Conservation (phyloP, 371 early-diverging fungal genomes). For the Syncephalastrum racemosum region DNA sequence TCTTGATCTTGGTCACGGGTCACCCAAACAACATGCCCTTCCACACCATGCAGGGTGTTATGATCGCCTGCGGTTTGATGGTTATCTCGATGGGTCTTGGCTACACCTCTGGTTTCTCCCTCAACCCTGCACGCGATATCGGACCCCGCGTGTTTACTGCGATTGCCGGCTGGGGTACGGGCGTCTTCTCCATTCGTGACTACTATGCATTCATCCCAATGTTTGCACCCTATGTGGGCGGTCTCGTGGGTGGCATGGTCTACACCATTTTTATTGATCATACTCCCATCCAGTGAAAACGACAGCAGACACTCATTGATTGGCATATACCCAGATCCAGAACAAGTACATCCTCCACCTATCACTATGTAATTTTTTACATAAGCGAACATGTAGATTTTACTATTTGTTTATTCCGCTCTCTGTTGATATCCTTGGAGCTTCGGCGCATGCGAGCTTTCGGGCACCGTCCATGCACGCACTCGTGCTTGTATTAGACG, state of each 20-base stretch:
- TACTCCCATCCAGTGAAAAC: not conserved
- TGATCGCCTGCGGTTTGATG: conserved; percentile 61
- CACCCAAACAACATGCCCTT: conserved; percentile 73
- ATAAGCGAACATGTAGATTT: too few species aligned
- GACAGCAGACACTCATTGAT: too few species aligned
- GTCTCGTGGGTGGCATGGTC: conserved; percentile 64
- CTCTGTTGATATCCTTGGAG: too few species aligned
- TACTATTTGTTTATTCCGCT: too few species aligned
- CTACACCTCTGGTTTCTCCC: conserved; percentile 74
- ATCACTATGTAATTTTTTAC: too few species aligned
- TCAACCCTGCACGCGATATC: conserved; percentile 91
- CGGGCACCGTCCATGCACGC: too few species aligned
- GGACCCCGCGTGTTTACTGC: conserved; percentile 86
- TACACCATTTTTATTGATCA: conserved; percentile 65
- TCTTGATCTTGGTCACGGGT: conserved; percentile 72
- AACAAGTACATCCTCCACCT: too few species aligned
- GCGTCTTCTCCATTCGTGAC: conserved; percentile 63
- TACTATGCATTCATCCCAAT: conserved; percentile 83
- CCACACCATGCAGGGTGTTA: conserved; percentile 59
- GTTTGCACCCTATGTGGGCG: conserved; percentile 78
- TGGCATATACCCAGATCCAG: too few species aligned
- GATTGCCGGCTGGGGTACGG: conserved; percentile 73
- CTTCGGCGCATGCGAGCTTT: too few species aligned
- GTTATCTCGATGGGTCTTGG: conserved; percentile 52
- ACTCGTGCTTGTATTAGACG: too few species aligned